Base-by-base conservation (phyloP, 371 early-diverging fungal genomes). In the Saksenaea oblongispora region DNA sequence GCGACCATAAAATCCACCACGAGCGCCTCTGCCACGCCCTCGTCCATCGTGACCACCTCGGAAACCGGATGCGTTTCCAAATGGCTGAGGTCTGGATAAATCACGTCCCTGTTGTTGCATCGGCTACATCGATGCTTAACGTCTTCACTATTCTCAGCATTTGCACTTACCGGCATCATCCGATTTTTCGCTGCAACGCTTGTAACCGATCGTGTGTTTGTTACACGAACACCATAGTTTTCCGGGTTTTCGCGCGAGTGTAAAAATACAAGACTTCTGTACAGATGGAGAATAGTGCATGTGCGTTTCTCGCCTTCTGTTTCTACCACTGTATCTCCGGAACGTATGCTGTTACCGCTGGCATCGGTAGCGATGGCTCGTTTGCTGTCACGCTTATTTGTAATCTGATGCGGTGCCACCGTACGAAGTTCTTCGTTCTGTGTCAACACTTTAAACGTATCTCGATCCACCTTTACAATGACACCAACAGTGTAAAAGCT, bases 261-360 rank as follows among this genome's bases (percentile, higher is more conserved):
- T 35, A 91, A 75, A 66, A 89, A 94, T 4, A 85, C 86, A 13
- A 82, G 78, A 10, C 83, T 73, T 18, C 92, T 84, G 58, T 82
- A 88, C 11, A 92, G 80, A 69, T 93, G 93, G 24, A 93, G 74
- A 18, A 91, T 89, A 0, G 84, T 84, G 17, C 84, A 91, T 34
- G 82, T 79, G 27, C 84, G 86, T 42, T 67, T 71, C 24, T 88
- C 89, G 37, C 87, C 89, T 41, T 74, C 67, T 5, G 86, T 83
- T 66, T 91, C 88, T n/a, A 87, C 72, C 2, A 96, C 95, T 1
- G 81, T 74, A 63, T 97, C 95, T 34, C 94, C 94, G 2, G 88
- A 82, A n/a, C 84, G 81, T 35, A 96, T 82, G 31, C 91, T 83
- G 56, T 89, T 86, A 28, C 93, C 91, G 42, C 88, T 77, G 1